A percentile compares a stretch with the other conserved stretches of the same genome.
Conservation (phyloP, 2,329 filamentous ascomycete genomes). For the Orbilia oligospora region DNA sequence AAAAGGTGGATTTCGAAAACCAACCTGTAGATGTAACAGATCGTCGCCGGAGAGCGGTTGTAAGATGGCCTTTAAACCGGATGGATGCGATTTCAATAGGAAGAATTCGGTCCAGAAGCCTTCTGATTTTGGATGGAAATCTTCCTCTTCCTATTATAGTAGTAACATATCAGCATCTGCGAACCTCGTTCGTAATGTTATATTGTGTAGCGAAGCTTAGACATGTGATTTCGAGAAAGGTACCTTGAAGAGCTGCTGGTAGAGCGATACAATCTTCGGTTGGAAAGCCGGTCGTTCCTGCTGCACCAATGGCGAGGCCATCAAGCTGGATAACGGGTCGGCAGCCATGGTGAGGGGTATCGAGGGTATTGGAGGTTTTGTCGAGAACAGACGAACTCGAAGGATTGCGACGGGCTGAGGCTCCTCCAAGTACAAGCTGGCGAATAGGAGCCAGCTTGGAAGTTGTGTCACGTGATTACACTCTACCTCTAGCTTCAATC, state of each 20-base stretch:
- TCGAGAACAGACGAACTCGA: not conserved
- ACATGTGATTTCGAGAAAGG: conserved; percentile 52
- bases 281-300: conserved; percentile 93
- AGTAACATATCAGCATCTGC: not conserved
- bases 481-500: not conserved
- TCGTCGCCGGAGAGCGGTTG: conserved; percentile 80
- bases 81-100: conserved; percentile 83
- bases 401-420: conserved; percentile 28
- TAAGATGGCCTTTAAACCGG: conserved; percentile 78
- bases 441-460: conserved; percentile 43
- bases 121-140: conserved; percentile 78
- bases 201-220: not conserved
- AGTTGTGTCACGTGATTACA: conserved; percentile 43
- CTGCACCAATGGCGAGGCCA: conserved; percentile 87
- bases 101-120: conserved; percentile 99
- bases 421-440: conserved; percentile 22
- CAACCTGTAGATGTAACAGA: conserved; percentile 79
- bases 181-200: not conserved
- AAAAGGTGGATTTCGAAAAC: conserved; percentile 20
- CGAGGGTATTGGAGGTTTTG: conserved; percentile 24
- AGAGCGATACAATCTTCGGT: conserved; percentile 92
- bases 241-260: conserved; percentile 86
- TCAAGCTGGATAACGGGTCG: conserved; percentile 40
- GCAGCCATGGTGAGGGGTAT: conserved; percentile 44
- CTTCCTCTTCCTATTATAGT: conserved; percentile 71